Evolutionary conservation across 1,139 yeast genomes (phyloP).

Genomic region (Saccharomyces uvarum): DNA sequence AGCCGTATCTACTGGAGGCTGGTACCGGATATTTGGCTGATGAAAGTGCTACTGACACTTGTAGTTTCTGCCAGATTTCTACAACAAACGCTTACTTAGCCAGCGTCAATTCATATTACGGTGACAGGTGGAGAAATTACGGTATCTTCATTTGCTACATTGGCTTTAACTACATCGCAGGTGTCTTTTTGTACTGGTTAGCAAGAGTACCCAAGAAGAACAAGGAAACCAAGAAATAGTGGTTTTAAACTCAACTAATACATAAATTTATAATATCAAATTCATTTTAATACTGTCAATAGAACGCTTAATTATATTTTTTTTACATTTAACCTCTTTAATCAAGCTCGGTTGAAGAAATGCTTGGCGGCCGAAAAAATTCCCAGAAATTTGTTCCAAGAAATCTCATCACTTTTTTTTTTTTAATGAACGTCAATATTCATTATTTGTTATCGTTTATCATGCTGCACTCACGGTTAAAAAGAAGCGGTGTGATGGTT

Average conservation of each 20-base stretch:
- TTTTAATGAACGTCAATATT: not conserved
- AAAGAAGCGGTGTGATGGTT: not conserved
- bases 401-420: not conserved
- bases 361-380: not conserved
- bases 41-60: constrained; percentile 36
- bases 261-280: not conserved
- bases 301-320: not conserved
- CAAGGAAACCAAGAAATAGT: constrained; percentile 7
- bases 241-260: not conserved
- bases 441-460: too few species aligned
- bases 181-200: constrained; percentile 58
- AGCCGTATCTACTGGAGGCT: constrained; percentile 35
- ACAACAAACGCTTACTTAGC: constrained; percentile 45
- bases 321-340: not conserved
- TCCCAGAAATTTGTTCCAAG: not conserved
- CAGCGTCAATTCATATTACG: constrained; percentile 36
- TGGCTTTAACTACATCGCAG: constrained; percentile 42
- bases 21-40: constrained; percentile 49
- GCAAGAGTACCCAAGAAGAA: constrained; percentile 57
- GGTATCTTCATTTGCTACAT: constrained; percentile 42
- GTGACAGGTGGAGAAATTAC: constrained; percentile 54
- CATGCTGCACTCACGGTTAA: not conserved
- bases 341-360: not conserved
- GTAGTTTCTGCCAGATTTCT: constrained; percentile 44
- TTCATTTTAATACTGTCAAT: not conserved